Evolutionary conservation across 2,329 filamentous ascomycete genomes (phyloP).

Genomic region (Aspergillus sp.): DNA sequence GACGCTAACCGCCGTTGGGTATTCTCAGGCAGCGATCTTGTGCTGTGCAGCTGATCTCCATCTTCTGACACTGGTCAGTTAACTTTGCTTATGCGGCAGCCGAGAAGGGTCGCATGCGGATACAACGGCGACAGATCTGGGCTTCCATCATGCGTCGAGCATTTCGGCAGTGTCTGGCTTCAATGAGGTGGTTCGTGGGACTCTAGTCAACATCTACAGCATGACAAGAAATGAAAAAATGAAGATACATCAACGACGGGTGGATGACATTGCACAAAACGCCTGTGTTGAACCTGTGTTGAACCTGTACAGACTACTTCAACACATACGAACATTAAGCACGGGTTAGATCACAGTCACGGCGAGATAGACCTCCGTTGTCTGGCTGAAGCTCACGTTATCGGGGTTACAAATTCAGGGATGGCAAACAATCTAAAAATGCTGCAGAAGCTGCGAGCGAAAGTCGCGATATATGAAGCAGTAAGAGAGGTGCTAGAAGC

Average conservation of each 20-base stretch:
- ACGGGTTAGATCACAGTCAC: slow-evolving; percentile 18
- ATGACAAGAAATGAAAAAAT: neutral
- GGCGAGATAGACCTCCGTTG: slow-evolving; percentile 29
- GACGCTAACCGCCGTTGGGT: slow-evolving; percentile 5
- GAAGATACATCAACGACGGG: neutral
- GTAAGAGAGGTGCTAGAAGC: slow-evolving; percentile 14
- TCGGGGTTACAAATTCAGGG: slow-evolving; percentile 11
- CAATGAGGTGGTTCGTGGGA: too few relatives aligned
- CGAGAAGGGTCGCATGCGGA: too few relatives aligned
- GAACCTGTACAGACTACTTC: neutral
- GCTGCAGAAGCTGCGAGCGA: neutral
- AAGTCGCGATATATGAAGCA: slow-evolving; percentile 12
- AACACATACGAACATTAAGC: slow-evolving; percentile 13
- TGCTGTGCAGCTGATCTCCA: neutral
- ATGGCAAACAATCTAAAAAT: slow-evolving; percentile 3
- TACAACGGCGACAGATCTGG: too few relatives aligned
- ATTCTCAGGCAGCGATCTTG: slow-evolving; percentile 3
- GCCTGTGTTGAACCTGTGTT: neutral
- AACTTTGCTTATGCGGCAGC: neutral
- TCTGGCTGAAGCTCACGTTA: slow-evolving; percentile 46
- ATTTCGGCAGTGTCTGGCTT: too few relatives aligned
- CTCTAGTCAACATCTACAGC: neutral
- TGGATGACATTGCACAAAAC: neutral
- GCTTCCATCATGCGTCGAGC: too few relatives aligned
- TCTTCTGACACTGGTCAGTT: neutral